These are phyloP conservation scores for Tulasnella sp. DNA, from an alignment of 768 basidiomycete species.

Conservation along the genomic window DNA sequence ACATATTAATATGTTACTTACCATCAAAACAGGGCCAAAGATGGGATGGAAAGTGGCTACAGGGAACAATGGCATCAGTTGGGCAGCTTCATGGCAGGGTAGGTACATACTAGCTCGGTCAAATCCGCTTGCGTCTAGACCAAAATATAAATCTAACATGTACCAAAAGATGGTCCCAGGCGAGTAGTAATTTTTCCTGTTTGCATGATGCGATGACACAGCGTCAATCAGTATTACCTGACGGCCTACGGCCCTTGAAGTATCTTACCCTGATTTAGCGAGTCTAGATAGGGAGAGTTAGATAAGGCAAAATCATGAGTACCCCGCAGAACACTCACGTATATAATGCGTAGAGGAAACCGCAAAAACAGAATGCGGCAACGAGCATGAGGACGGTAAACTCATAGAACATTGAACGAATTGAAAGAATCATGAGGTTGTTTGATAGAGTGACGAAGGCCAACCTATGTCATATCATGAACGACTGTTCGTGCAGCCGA, in stretches of 20 bases:
- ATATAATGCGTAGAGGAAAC: conserved; percentile 92
- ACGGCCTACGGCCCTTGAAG: not conserved
- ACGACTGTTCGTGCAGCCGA: not conserved
- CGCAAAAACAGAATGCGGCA: conserved; percentile 87
- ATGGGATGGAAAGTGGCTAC: conserved; percentile 77
- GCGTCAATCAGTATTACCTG: not conserved
- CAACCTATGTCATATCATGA: conserved; percentile 54
- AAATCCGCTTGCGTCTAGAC: conserved; percentile 92
- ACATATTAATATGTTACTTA: conserved; percentile 26
- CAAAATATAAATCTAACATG: conserved; percentile 92
- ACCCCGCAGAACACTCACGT: conserved; percentile 61
- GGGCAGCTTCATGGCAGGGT: not conserved
- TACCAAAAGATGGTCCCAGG: conserved; percentile 81
- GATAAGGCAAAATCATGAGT: not conserved
- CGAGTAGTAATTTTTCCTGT: conserved; percentile 33
- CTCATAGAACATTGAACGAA: conserved; percentile 92
- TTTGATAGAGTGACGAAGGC: conserved; percentile 87
- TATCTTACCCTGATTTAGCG: conserved; percentile 15
- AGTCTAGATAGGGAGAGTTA: not conserved
- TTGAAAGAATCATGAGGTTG: conserved; percentile 56
- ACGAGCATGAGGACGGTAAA: conserved; percentile 83
- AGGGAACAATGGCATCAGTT: conserved; percentile 27
- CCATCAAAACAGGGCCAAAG: conserved; percentile 85
- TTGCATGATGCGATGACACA: not conserved
- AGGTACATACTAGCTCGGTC: conserved; percentile 68